phyloP scores from a whole-genome alignment of 768 basidiomycete genomes.

The Podaxis pistillaris region DNA sequence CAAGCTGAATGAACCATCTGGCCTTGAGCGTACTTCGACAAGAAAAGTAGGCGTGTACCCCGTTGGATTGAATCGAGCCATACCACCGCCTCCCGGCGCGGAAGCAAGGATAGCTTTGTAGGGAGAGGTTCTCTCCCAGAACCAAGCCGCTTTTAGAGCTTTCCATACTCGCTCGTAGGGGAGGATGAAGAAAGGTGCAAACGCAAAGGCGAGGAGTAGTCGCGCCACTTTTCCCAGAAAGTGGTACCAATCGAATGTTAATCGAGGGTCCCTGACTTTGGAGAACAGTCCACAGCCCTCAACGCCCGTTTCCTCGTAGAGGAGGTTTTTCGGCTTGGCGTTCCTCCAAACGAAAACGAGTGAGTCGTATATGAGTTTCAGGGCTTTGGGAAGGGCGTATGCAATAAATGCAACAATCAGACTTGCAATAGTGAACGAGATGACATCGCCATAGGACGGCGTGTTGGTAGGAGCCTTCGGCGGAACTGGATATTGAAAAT shows the following conservation, averaged over 20 bases:
- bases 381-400: neutral
- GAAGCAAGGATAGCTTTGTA: neutral
- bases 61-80: neutral
- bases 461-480: neutral
- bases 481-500: neutral
- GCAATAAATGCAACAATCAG: neutral
- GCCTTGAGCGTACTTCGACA: neutral
- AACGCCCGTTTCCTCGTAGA: neutral
- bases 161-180: neutral
- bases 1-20: neutral
- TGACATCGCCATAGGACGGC: neutral
- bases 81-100: neutral
- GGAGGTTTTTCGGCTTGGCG: neutral
- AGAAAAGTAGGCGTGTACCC: neutral
- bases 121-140: neutral
- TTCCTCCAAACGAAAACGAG: neutral
- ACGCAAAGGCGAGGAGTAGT: neutral
- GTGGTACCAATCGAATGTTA: neutral
- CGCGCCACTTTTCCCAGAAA: neutral
- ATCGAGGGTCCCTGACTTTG: neutral
- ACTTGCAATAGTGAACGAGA: neutral
- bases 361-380: neutral
- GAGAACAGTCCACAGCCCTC: slow-evolving; percentile 4
- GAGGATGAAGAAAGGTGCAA: neutral
- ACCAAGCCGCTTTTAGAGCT: neutral